Evolutionary conservation across 2,329 filamentous ascomycete species (phyloP).

Genomic region (Claviceps purpurea): DNA sequence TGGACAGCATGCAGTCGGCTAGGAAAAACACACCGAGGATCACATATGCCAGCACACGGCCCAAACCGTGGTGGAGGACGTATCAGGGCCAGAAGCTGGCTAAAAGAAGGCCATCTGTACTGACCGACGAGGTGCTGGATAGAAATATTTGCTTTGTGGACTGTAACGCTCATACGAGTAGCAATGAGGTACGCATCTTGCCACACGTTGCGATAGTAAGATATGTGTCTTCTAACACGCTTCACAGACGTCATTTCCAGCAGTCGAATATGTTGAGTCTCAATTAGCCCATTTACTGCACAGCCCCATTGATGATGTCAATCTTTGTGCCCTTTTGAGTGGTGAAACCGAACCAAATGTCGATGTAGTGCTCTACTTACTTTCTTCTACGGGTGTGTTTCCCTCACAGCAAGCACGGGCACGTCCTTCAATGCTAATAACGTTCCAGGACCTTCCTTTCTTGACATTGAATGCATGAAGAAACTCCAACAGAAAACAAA

Average conservation of each 20-base stretch:
- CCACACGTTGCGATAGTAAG: background rate
- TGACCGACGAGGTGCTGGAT: slow-evolving; percentile 65
- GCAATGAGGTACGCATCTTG: slow-evolving; percentile 33
- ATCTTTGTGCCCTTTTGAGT: slow-evolving; percentile 64
- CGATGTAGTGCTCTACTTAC: slow-evolving; percentile 73
- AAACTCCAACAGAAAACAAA: slow-evolving; percentile 64
- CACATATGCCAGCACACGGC: slow-evolving; percentile 65
- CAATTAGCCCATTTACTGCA: slow-evolving; percentile 17
- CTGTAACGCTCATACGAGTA: slow-evolving; percentile 50
- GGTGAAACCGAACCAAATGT: slow-evolving; percentile 74
- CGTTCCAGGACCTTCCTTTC: slow-evolving; percentile 17
- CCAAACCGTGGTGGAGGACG: slow-evolving; percentile 84
- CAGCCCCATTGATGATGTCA: slow-evolving; percentile 53
- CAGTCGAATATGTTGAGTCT: slow-evolving; percentile 59
- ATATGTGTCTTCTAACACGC: background rate
- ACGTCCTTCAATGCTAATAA: background rate
- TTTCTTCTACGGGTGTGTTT: slow-evolving; percentile 48
- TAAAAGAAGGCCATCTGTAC: slow-evolving; percentile 50
- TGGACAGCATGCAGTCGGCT: slow-evolving; percentile 49
- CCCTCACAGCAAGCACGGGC: background rate
- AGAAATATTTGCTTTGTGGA: slow-evolving; percentile 92
- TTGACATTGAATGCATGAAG: slow-evolving; percentile 58
- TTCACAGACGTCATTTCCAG: background rate
- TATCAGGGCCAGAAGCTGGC: slow-evolving; percentile 50
- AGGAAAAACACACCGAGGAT: slow-evolving; percentile 37